Percentiles rank a stretch among this genome's conserved stretches.
phyloP scores from a whole-genome alignment of 2,329 filamentous ascomycete genomes.

The Ophiostoma pallidulum region DNA sequence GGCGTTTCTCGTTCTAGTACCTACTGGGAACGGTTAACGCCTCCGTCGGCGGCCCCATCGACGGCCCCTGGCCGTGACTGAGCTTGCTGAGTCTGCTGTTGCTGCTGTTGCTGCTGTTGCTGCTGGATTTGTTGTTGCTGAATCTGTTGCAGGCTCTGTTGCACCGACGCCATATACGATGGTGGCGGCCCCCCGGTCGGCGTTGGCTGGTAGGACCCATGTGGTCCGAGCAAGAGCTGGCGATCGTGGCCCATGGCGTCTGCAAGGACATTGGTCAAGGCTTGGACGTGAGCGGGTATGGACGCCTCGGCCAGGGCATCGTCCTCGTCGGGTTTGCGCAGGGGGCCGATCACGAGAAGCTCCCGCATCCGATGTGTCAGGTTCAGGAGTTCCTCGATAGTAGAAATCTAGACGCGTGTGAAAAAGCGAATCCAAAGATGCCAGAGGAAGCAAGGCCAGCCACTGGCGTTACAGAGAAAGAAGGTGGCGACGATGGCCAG shows the following conservation, averaged over 20 bases:
- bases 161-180: background rate
- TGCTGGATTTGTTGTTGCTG: background rate
- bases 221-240: constrained; percentile 16
- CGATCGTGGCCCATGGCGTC: constrained; percentile 21
- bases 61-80: background rate
- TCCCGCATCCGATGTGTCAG: constrained; percentile 40
- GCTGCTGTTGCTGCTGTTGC: background rate
- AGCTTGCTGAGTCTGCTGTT: background rate
- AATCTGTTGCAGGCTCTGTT: background rate
- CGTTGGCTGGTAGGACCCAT: constrained; percentile 19
- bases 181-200: constrained; percentile 3
- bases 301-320: constrained; percentile 27
- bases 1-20: no score
- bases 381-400: constrained; percentile 34
- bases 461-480: no score
- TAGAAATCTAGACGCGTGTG: no score
- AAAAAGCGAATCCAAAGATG: no score
- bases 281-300: constrained; percentile 28
- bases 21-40: no score
- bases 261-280: constrained; percentile 27
- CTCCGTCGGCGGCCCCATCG: no score
- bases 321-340: constrained; percentile 34
- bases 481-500: no score
- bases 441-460: no score
- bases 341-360: constrained; percentile 39